These are phyloP conservation scores for Parastagonospora nodorum DNA, from an alignment of 2,329 filamentous ascomycete genomes.

Conservation along the genomic window DNA sequence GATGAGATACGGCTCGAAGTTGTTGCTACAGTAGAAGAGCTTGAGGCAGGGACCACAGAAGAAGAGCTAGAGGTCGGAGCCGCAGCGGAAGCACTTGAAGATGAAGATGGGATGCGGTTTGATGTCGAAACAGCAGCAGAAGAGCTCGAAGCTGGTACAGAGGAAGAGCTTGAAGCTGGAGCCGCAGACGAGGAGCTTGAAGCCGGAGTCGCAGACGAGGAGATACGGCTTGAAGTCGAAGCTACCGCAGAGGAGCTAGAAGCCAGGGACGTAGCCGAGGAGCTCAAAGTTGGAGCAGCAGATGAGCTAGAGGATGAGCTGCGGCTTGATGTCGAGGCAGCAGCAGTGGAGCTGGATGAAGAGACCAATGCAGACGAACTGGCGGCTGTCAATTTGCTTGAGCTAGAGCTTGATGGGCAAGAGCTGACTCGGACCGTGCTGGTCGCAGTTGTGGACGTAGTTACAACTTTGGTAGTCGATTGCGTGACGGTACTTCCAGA, in stretches of 20 bases:
- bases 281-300: not conserved
- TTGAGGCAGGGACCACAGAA: not conserved
- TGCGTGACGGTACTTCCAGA: not conserved
- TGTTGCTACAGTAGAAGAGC: not conserved
- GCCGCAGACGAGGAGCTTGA: not conserved
- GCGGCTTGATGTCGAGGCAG: no score
- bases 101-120: no score
- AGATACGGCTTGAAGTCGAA: no score
- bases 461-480: not conserved
- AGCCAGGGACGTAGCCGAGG: not conserved
- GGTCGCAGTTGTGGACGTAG: not conserved
- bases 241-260: no score
- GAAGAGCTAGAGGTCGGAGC: not conserved
- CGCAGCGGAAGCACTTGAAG: not conserved
- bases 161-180: not conserved
- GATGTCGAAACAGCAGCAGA: not conserved
- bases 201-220: no score
- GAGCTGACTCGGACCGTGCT: slow-evolving; percentile 1
- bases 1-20: no score
- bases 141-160: not conserved
- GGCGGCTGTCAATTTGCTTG: no score
- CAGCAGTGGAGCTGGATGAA: no score
- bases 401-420: no score
- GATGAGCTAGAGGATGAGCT: not conserved
- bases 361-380: no score